These are phyloP conservation scores for Diaporthe batatas DNA, from an alignment of 2,329 filamentous ascomycete species.

Conservation along the genomic window DNA sequence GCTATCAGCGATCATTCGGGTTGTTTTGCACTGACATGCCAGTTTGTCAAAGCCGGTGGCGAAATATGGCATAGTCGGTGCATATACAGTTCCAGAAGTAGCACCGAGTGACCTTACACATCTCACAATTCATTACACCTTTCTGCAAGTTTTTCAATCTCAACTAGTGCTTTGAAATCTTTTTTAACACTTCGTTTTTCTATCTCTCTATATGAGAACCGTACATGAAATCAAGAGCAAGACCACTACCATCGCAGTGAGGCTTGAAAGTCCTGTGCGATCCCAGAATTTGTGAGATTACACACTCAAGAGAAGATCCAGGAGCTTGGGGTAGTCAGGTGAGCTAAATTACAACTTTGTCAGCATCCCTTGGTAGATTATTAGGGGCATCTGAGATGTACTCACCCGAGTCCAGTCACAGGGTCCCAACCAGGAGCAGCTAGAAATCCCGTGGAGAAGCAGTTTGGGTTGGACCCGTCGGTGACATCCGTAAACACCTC, in stretches of 20 bases:
- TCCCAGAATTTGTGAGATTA: not conserved
- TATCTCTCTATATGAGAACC: not conserved
- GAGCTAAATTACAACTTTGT: conserved; percentile 43
- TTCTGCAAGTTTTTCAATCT: not conserved
- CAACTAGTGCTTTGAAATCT: too few relatives aligned
- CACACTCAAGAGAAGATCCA: conserved; percentile 50
- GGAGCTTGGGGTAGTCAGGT: conserved; percentile 51
- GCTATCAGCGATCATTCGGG: not conserved
- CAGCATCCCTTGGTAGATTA: not conserved
- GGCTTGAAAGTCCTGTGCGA: not conserved
- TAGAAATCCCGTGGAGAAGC: conserved; percentile 56
- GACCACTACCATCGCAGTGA: not conserved
- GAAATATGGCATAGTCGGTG: too few relatives aligned
- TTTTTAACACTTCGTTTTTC: not conserved
- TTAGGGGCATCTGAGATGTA: not conserved
- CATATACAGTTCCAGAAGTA: too few relatives aligned
- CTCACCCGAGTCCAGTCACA: conserved; percentile 53
- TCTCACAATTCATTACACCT: too few relatives aligned
- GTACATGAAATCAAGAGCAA: not conserved
- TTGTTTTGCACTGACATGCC: not conserved
- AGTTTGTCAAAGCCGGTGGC: too few relatives aligned
- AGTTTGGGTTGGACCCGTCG: conserved; percentile 54
- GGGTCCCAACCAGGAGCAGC: conserved; percentile 58
- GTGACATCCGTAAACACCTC: conserved; percentile 52
- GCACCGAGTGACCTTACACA: too few relatives aligned